Conservation (phyloP, 1,284 basidiomycete species). For the Fistulina hepatica region DNA sequence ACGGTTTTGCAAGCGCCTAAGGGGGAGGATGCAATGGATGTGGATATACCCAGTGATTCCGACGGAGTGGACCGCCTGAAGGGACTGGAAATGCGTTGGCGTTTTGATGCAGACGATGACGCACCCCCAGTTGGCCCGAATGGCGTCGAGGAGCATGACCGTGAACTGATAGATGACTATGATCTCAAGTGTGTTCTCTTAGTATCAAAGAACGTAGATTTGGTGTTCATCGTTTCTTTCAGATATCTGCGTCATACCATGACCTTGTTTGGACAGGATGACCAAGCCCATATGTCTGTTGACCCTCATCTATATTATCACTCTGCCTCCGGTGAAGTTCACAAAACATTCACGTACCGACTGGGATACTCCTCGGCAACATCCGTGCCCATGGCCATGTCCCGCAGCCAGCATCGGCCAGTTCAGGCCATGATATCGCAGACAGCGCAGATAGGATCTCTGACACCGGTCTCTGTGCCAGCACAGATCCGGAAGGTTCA, state of each 20-base stretch:
- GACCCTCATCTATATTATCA: too few species aligned
- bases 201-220: conserved; percentile 1
- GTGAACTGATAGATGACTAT: conserved; percentile 61
- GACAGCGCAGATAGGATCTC: conserved; percentile 1
- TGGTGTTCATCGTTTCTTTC: conserved; percentile 7
- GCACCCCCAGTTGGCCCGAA: conserved; percentile 42
- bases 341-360: too few species aligned
- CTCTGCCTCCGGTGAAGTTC: too few species aligned
- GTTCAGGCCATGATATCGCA: conserved; percentile 13
- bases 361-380: too few species aligned
- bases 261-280: conserved; percentile 38
- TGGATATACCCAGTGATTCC: conserved; percentile 28
- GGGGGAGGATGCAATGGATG: conserved; percentile 20
- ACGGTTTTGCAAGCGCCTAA: conserved; percentile 9
- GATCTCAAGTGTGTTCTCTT: conserved; percentile 38
- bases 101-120: conserved; percentile 61
- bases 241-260: conserved; percentile 51
- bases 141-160: conserved; percentile 59
- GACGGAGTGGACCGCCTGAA: conserved; percentile 31
- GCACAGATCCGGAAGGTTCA: too few species aligned
- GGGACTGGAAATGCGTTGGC: conserved; percentile 52
- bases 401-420: too few species aligned
- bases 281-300: too few species aligned
- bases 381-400: too few species aligned
- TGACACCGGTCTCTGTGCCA: too few species aligned